Evolutionary conservation across 345 rosid species (phyloP), one percentile per base, ranked within the genome.

Genomic region (Garcia nutans): DNA sequence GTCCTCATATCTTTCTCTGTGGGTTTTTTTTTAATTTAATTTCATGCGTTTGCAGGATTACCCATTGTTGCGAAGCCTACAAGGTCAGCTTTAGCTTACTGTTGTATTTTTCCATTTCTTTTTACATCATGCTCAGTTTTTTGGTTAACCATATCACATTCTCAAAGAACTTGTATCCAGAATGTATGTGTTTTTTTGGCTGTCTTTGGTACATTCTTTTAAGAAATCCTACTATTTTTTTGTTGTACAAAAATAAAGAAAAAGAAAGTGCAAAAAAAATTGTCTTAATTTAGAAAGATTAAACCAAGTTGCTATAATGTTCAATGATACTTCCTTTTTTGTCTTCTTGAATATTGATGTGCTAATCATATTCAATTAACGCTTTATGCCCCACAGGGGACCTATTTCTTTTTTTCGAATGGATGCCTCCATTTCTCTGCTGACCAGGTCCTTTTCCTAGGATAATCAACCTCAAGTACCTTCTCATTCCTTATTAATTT

Each of bases 391-490:
- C 8, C 70, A 24, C 78, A 80, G 83, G 62, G 80, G 70, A 37
- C 44, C 56, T 68, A 52, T 57, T 45, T 66, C 80, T 9, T 60
- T 42, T 69, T 63, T 47, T 54, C 80, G 62, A 65, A 70, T 52
- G 77, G 74, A 49, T 45, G 41, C 70, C 71, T 59, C 68, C 2
- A 31, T 74, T 62, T 72, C 26, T 66, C 62, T 45, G 59, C 22
- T 71, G 2, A 42, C 70, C 3, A 80, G 82, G 75, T 16, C 69
- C 13, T 82, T 85, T 75, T 82, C 85, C 17, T 61, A 83, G 0
- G 80, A 77, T 72, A 57, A 3, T 11, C 15, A 1, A 20, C 6
- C 71, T n/a, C 10, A 26, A 4, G 7, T 24, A 26, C 61, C 15
- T 37, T 69, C 72, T 65, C 44, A 20, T 42, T 11, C 50, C 10